Conservation (phyloP, 2,329 filamentous ascomycete species). For the Ophiosphaerella narmari region DNA sequence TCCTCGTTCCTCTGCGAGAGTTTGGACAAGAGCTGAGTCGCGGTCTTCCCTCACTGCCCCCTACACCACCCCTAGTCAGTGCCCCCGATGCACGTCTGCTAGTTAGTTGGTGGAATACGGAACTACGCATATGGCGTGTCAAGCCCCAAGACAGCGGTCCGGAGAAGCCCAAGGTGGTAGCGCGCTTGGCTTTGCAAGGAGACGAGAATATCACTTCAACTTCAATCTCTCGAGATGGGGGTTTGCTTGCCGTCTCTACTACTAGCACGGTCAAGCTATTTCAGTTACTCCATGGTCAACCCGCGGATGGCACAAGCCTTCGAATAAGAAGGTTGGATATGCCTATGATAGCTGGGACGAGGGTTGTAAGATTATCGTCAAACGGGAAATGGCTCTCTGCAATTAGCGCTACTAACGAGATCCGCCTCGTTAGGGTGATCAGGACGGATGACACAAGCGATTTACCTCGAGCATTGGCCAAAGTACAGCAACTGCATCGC, state of each 20-base stretch:
- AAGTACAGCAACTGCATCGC: conserved; percentile 47
- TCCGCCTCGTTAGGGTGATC: conserved; percentile 54
- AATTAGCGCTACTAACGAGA: conserved; percentile 51
- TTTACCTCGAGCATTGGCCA: conserved; percentile 44
- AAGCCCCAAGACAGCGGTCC: conserved; percentile 52
- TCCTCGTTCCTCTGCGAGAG: conserved; percentile 78
- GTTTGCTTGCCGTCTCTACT: conserved; percentile 76
- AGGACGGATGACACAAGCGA: conserved; percentile 47
- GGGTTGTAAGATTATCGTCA: conserved; percentile 70
- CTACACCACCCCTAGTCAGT: conserved; percentile 73
- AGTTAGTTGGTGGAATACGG: conserved; percentile 89
- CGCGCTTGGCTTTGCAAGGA: conserved; percentile 52
- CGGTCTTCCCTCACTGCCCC: conserved; percentile 80
- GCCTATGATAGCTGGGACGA: conserved; percentile 69
- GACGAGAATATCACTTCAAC: conserved; percentile 84
- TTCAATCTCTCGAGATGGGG: conserved; percentile 71
- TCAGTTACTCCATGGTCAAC: conserved; percentile 61
- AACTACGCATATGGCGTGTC: conserved; percentile 81
- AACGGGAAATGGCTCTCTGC: conserved; percentile 71
- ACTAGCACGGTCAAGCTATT: conserved; percentile 77
- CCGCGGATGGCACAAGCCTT: conserved; percentile 63
- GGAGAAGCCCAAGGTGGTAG: conserved; percentile 50
- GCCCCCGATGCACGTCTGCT: conserved; percentile 75
- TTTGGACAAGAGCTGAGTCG: conserved; percentile 81
- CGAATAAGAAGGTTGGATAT: conserved; percentile 72